These are phyloP conservation scores for Lactarius tabidus DNA, from an alignment of 768 basidiomycete genomes.

Conservation along the genomic window DNA sequence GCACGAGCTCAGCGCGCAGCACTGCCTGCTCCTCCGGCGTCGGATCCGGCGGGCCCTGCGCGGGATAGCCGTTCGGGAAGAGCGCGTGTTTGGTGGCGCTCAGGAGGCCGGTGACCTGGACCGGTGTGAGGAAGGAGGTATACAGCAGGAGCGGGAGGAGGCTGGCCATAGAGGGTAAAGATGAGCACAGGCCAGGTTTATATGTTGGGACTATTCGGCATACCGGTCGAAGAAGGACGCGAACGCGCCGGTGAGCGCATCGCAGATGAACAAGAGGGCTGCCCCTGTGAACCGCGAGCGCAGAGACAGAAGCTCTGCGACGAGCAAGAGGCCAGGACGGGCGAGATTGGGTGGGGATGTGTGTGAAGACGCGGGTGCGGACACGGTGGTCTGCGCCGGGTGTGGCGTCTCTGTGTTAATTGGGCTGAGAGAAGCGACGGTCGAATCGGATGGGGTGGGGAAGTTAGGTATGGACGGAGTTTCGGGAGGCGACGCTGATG, in stretches of 20 bases:
- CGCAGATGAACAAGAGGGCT: conserved; percentile 43
- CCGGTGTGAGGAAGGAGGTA: conserved; percentile 47
- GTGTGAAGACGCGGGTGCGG: neutral
- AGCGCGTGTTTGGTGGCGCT: conserved; percentile 62
- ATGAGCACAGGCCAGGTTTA: neutral
- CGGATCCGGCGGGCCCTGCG: conserved; percentile 66
- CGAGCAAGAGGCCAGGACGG: conserved; percentile 41
- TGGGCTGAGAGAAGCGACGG: neutral
- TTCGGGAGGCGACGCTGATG: conserved; percentile 4
- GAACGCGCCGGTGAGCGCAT: conserved; percentile 45
- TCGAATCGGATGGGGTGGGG: conserved; percentile 17
- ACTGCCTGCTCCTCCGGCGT: conserved; percentile 68
- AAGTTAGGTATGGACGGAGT: neutral
- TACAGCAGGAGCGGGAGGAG: conserved; percentile 67
- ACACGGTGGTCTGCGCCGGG: neutral
- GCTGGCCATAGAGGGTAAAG: conserved; percentile 35
- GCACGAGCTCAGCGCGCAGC: conserved; percentile 43
- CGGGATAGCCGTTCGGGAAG: conserved; percentile 90
- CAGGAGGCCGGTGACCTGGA: conserved; percentile 50
- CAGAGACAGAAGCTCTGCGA: conserved; percentile 48
- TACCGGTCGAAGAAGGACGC: conserved; percentile 59
- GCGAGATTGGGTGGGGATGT: conserved; percentile 36
- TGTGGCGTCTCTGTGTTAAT: neutral
- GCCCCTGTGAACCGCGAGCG: conserved; percentile 47
- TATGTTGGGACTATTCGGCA: conserved; percentile 8